Base-by-base conservation (phyloP, 306 rosid genomes). In the Rosa rugosa region DNA sequence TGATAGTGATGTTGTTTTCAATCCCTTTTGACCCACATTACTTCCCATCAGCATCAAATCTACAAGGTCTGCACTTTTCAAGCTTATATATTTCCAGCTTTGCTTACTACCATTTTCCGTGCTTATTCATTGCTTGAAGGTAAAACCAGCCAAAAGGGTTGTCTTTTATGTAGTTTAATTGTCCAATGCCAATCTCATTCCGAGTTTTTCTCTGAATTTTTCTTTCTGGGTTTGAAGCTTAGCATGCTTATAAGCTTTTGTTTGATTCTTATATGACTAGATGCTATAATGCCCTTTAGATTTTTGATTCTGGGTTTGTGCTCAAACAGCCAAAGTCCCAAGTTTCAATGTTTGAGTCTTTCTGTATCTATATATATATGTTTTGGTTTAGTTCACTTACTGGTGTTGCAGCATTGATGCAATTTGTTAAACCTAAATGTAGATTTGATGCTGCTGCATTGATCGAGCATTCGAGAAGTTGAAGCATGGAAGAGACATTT, bases 401-500 rank as follows among this genome's bases (percentile, higher is more conserved):
- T 22, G 68, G 31, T 74, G 77, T 36, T 74, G 25, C 23, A 0
- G 5, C 70, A 25, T 60, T 44, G 78, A 42, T 60, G 16, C 47
- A 49, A 17, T 44, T 8, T 11, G 7, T 23, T 31, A 2, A 3
- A 25, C 23, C 5, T 60, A 5, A 60, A 44, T 75, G 78, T 60
- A 75, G 78, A 60, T 75, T 59, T 59, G 78, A 42, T 50, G 56
- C 25, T 60, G 45, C 17, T 8, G 16, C 49, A 40, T 70, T 84
- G 66, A 44, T 83, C n/a, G 47, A 74, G 83, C 63, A 77, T 69
- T 79, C 64, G 60, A 77, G 75, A 63, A 47, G 45, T 45, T 62
- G 68, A 82, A 80, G 62, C 47, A 91, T 91, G 93, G 91, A 91
- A 78, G 93, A 89, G 86, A 88, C 88, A 46, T 91, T 91, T 81